A percentile compares a stretch with the other conserved stretches of the same genome.
phyloP scores from a whole-genome alignment of 345 rosid genomes.

The Boechera divaricarpa region DNA sequence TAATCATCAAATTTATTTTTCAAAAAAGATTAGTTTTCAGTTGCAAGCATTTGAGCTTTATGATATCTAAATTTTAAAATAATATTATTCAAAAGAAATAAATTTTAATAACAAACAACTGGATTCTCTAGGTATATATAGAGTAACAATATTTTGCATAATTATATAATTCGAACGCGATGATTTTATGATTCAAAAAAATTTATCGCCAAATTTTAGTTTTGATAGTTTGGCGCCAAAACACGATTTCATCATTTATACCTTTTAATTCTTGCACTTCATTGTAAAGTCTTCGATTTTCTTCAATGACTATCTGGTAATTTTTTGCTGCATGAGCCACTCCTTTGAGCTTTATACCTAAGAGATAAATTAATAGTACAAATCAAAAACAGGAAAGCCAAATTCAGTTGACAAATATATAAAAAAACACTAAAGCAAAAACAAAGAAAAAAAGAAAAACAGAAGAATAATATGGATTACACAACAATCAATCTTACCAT shows the following conservation, averaged over 20 bases:
- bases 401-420: background rate
- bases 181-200: background rate
- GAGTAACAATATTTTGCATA: no score
- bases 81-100: no score
- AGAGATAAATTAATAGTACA: background rate
- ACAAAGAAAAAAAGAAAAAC: background rate
- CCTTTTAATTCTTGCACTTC: slow-evolving; percentile 97
- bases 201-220: background rate
- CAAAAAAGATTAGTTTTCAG: background rate
- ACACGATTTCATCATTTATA: slow-evolving; percentile 21
- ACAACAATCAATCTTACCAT: slow-evolving; percentile 55
- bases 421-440: background rate
- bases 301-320: slow-evolving; percentile 70
- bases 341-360: slow-evolving; percentile 75
- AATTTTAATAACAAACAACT: no score
- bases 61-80: no score
- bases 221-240: background rate
- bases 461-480: background rate
- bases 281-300: slow-evolving; percentile 80
- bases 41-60: background rate
- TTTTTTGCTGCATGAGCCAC: slow-evolving; percentile 75
- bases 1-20: no score
- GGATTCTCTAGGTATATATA: no score
- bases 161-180: no score
- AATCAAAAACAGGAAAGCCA: slow-evolving; percentile 26